phyloP scores from a whole-genome alignment of 257 asterid species.

The Leonotis leonurus region DNA sequence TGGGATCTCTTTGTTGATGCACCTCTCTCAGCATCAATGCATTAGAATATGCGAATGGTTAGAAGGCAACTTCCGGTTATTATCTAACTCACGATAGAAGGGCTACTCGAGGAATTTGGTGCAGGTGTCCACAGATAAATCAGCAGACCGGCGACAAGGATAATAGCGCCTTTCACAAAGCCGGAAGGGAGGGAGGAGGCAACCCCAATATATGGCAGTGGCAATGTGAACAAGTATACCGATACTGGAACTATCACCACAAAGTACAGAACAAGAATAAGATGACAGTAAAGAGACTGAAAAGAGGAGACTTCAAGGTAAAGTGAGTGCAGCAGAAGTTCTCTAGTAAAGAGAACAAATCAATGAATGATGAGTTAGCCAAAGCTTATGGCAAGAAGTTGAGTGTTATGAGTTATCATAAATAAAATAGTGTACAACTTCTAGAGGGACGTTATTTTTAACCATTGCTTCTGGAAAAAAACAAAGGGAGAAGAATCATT shows the following conservation, averaged over 20 bases:
- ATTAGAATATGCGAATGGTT: neutral
- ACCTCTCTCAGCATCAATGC: neutral
- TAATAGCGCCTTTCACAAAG: conserved; percentile 61
- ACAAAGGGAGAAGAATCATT: neutral
- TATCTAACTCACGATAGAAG: conserved; percentile 25
- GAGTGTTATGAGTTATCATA: too few relatives aligned
- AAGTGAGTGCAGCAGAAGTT: neutral
- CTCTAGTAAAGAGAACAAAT: neutral
- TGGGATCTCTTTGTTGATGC: too few relatives aligned
- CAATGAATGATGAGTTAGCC: neutral
- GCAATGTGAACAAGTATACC: conserved; percentile 77
- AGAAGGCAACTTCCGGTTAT: neutral
- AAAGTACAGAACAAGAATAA: conserved; percentile 5
- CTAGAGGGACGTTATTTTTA: too few relatives aligned
- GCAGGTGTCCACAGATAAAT: conserved; percentile 66
- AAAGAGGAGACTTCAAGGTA: neutral
- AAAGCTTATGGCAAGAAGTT: too few relatives aligned
- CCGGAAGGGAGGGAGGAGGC: conserved; percentile 88
- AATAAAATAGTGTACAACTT: too few relatives aligned
- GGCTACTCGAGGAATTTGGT: conserved; percentile 26
- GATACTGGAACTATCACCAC: conserved; percentile 68
- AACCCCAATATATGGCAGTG: conserved; percentile 80
- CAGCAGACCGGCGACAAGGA: conserved; percentile 63
- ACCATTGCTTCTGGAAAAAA: neutral
- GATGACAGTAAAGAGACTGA: neutral